Conservation (phyloP, 192 early-diverging fungal species). For the Coemansia umbellata region DNA sequence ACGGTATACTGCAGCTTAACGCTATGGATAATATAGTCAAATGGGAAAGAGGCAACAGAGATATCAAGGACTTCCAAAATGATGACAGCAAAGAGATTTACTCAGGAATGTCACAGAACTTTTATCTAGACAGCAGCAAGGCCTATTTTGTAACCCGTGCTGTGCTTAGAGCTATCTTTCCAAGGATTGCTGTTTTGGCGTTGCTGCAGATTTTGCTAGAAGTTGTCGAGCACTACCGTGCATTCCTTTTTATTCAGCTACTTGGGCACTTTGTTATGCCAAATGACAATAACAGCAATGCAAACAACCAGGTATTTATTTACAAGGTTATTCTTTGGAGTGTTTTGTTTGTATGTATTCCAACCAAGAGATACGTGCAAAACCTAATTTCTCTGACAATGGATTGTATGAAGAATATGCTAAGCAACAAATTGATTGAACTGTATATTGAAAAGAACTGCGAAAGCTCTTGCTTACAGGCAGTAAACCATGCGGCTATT, state of each 20-base stretch:
- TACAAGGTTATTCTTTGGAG: conserved; percentile 10
- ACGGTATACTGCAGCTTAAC: not conserved
- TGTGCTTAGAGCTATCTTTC: not conserved
- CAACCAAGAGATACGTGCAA: not conserved
- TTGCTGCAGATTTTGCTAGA: not conserved
- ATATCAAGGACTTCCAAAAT: not conserved
- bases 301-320: too few species aligned
- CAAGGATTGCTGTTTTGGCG: not conserved
- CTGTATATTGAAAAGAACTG: conserved; percentile 10
- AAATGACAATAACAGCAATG: too few species aligned
- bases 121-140: not conserved
- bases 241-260: conserved; percentile 2
- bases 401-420: not conserved
- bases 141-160: conserved; percentile 1
- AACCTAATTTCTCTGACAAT: not conserved
- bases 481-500: too few species aligned
- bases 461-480: too few species aligned
- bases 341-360: not conserved
- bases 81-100: not conserved
- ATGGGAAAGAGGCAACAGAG: conserved; percentile 5
- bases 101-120: not conserved
- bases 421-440: not conserved
- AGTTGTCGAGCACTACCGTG: not conserved
- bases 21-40: not conserved
- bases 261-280: conserved; percentile 8